phyloP scores from a whole-genome alignment of 768 basidiomycete genomes.

The Lentinula lateritia region DNA sequence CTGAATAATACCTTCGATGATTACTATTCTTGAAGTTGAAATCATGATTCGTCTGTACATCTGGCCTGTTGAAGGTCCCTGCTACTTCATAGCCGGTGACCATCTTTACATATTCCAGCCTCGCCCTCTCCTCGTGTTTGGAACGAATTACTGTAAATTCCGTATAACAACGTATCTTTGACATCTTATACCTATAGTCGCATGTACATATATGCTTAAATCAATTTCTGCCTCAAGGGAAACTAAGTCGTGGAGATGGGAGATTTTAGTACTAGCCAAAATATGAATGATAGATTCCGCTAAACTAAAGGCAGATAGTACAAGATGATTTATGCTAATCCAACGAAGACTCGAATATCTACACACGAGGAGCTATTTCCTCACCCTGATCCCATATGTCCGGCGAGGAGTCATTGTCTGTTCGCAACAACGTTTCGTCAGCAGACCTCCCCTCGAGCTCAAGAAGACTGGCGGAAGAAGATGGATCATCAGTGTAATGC shows the following conservation, averaged over 20 bases:
- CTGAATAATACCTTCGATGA: neutral
- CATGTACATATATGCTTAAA: too few species aligned
- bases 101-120: neutral
- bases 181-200: too few species aligned
- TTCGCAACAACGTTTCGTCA: neutral
- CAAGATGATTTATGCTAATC: too few species aligned
- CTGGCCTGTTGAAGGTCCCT: neutral
- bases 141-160: neutral
- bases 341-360: neutral
- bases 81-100: neutral
- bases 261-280: too few species aligned
- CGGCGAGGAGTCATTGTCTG: neutral
- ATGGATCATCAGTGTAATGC: slow-evolving; percentile 8
- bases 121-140: neutral
- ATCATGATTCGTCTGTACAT: neutral
- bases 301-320: too few species aligned
- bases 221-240: too few species aligned
- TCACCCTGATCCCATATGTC: neutral
- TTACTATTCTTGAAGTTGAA: neutral
- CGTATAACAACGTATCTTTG: too few species aligned
- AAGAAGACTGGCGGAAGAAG: neutral
- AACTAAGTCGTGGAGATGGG: too few species aligned
- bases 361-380: neutral
- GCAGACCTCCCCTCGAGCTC: neutral
- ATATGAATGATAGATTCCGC: too few species aligned